A percentile compares a stretch with the other conserved stretches of the same genome.
These are phyloP conservation scores for Starmerella davenportii DNA, from an alignment of 805 yeast species.

Conservation along the genomic window DNA sequence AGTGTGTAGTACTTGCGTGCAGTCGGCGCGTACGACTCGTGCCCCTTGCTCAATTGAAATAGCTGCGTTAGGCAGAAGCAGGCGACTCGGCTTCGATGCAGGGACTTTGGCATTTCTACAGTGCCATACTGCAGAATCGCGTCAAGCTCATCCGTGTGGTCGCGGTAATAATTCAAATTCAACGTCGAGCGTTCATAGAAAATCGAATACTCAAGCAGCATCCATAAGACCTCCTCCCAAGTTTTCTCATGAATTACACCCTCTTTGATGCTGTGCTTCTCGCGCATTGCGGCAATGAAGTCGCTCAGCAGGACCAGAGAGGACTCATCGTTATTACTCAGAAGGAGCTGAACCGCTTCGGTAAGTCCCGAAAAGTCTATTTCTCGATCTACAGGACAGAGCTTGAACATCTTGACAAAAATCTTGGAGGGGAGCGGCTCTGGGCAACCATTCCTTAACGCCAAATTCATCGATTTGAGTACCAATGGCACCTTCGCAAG, in stretches of 20 bases:
- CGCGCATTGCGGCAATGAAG: not conserved
- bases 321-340: too few species aligned
- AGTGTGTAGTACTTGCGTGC: slow-evolving; percentile 5
- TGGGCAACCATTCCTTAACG: not conserved
- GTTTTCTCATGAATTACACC: slow-evolving; percentile 21
- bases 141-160: slow-evolving; percentile 25
- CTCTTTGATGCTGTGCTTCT: not conserved
- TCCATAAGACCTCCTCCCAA: slow-evolving; percentile 23
- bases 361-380: not conserved
- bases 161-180: slow-evolving; percentile 20
- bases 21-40: not conserved
- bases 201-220: slow-evolving; percentile 40
- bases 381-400: not conserved
- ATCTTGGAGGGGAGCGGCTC: not conserved
- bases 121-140: slow-evolving; percentile 32
- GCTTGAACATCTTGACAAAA: not conserved
- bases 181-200: slow-evolving; percentile 35
- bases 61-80: slow-evolving; percentile 39
- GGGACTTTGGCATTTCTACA: slow-evolving; percentile 32
- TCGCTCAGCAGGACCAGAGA: not conserved
- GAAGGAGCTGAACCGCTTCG: not conserved
- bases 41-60: slow-evolving; percentile 24
- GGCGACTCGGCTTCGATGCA: slow-evolving; percentile 34
- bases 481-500: not conserved
- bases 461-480: not conserved